Conservation (phyloP, 108 stramenopile species). For the Parietichytrium sp. region DNA sequence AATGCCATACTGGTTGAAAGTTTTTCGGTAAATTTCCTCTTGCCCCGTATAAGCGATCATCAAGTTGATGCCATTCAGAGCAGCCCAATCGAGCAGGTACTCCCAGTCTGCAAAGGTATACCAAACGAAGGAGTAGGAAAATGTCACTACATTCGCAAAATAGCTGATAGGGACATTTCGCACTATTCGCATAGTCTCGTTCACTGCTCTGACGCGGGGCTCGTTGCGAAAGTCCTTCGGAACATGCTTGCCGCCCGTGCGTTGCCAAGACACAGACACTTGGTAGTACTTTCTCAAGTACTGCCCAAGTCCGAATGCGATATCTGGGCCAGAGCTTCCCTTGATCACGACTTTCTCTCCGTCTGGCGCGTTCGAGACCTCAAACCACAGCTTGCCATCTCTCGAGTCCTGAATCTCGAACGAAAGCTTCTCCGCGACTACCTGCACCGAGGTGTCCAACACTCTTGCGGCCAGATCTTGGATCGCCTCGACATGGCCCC, state of each 20-base stretch:
- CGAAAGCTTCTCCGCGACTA: neutral
- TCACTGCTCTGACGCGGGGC: neutral
- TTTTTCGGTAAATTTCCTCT: conserved; percentile 55
- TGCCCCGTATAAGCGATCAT: conserved; percentile 61
- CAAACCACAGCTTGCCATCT: neutral
- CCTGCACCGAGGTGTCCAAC: neutral
- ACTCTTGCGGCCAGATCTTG: neutral
- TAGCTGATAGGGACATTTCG: conserved; percentile 38
- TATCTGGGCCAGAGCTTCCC: neutral
- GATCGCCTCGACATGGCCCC: neutral
- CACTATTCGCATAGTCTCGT: neutral
- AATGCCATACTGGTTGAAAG: conserved; percentile 54
- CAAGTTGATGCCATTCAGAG: conserved; percentile 58
- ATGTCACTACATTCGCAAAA: conserved; percentile 60
- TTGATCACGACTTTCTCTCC: neutral
- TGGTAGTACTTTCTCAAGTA: neutral
- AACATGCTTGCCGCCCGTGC: neutral
- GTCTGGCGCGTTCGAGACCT: neutral
- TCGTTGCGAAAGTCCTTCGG: neutral
- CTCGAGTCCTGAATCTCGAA: neutral
- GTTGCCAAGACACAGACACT: conserved; percentile 14
- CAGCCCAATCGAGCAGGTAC: conserved; percentile 57
- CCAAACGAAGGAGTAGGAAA: conserved; percentile 63
- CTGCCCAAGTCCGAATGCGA: neutral
- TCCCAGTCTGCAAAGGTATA: conserved; percentile 52